Evolutionary conservation across 805 yeast genomes (phyloP), one percentile per base, ranked within the genome.

Genomic region (Starmerella kuoi): DNA sequence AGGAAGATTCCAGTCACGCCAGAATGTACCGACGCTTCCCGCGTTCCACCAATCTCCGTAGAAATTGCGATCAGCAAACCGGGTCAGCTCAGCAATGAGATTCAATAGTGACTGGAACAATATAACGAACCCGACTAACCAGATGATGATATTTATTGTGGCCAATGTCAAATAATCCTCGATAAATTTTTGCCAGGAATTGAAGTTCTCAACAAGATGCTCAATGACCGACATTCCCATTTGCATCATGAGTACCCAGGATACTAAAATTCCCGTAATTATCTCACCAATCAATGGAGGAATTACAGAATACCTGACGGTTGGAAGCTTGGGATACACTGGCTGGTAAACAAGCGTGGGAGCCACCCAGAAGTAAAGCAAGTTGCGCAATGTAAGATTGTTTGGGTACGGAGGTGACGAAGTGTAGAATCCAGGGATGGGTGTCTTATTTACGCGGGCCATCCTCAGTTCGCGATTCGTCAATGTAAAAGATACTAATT

Each of bases 41-140:
- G 70, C 63, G 44, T 68, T 68, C 73, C 73, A 68, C 73, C 73
- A 68, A 45, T 68, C 70, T 25, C 58, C 62, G 44, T 68, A 68
- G 53, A 68, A 68, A 7, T 64, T 63, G 17, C 72, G 58, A 52
- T 68, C 73, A 12, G 65, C 70, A 44, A 68, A 68, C 15, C 62
- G 50, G 31, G 67, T 60, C 22, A 67, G 37, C 48, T 68, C 73
- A 5, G 72, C 73, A 12, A 66, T 47, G 20, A 67, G 53, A 45
- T 69, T 68, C 32, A 68, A 57, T 37, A 53, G 52, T 34, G 65
- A 56, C 42, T 68, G 73, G 57, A 69, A 68, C 12, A 67, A 49
- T 31, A 62, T 55, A 42, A 63, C 60, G 48, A 69, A 68, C 6
- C 66, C 66, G 32, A 63, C 44, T 12, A 68, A 54, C 73, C 73